phyloP scores from a whole-genome alignment of 2,329 filamentous ascomycete genomes.

The Hypoxylon sp. region DNA sequence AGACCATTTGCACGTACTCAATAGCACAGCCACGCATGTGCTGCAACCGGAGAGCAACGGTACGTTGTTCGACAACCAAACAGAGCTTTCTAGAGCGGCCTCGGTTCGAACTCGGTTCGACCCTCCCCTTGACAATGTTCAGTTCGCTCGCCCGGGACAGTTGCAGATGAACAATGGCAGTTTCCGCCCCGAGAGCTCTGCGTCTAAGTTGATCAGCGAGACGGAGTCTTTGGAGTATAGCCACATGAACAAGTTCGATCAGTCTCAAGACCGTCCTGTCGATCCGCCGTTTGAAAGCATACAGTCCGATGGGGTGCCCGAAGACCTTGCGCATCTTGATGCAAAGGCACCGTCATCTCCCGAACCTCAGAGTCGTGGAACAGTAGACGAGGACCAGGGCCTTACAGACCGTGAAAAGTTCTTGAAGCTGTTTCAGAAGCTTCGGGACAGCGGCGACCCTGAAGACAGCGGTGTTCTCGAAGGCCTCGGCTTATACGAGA shows the following conservation, averaged over 20 bases:
- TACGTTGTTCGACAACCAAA: constrained; percentile 6
- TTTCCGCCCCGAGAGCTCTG: background rate
- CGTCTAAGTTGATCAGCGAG: background rate
- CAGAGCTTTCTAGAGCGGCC: background rate
- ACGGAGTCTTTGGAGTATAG: background rate
- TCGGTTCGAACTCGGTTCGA: background rate
- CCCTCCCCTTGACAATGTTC: background rate
- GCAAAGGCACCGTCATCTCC: background rate
- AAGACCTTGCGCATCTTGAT: constrained; percentile 1
- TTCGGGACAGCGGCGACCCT: constrained; percentile 39
- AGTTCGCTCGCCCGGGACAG: background rate
- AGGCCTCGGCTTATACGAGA: constrained; percentile 38
- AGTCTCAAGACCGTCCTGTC: constrained; percentile 4
- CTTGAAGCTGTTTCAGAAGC: constrained; percentile 35
- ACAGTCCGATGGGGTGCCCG: background rate
- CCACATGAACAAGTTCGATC: constrained; percentile 2
- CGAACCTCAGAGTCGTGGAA: constrained; percentile 5
- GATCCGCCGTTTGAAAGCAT: background rate
- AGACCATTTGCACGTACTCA: background rate
- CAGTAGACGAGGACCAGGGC: constrained; percentile 24
- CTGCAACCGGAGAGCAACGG: constrained; percentile 3
- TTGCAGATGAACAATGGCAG: constrained; percentile 1
- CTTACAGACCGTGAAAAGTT: constrained; percentile 26
- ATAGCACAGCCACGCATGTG: background rate
- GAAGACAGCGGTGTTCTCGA: constrained; percentile 38